Conservation (phyloP, 192 early-diverging fungal species). For the Coemansia sp. region DNA sequence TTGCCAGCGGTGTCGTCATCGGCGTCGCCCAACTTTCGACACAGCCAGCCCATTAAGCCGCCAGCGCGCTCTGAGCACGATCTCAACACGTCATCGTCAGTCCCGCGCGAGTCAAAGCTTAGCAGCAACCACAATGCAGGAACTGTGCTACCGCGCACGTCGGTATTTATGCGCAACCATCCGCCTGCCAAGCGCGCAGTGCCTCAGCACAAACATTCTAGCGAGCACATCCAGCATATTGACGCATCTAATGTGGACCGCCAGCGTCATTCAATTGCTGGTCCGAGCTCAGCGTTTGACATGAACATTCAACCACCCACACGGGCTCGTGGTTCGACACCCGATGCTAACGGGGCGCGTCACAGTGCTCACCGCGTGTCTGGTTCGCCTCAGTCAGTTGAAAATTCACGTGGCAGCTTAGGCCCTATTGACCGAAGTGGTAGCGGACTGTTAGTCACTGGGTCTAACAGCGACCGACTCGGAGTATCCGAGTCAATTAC, state of each 20-base stretch:
- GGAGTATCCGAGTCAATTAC: slow-evolving; percentile 40
- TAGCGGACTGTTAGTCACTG: slow-evolving; percentile 3
- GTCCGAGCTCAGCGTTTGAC: slow-evolving; percentile 6
- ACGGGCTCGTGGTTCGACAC: slow-evolving; percentile 1
- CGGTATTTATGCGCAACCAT: slow-evolving; percentile 21
- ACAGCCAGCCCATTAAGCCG: slow-evolving; percentile 24
- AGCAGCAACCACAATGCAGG: background rate
- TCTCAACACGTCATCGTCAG: slow-evolving; percentile 22
- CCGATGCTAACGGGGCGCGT: slow-evolving; percentile 6
- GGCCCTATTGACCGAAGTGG: background rate
- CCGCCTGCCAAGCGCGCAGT: background rate
- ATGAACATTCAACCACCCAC: background rate
- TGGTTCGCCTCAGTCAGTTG: slow-evolving; percentile 27
- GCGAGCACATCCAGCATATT: background rate
- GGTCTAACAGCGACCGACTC: background rate
- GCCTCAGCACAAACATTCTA: background rate
- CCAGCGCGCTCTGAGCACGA: slow-evolving; percentile 16
- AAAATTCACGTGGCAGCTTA: slow-evolving; percentile 10
- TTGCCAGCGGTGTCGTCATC: slow-evolving; percentile 22
- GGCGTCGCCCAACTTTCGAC: slow-evolving; percentile 31
- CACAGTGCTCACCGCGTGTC: slow-evolving; percentile 10
- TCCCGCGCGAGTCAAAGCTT: slow-evolving; percentile 27
- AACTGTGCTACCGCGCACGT: slow-evolving; percentile 18
- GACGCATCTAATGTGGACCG: background rate
- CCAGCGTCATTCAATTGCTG: background rate